Evolutionary conservation across 495 filamentous ascomycete species (phyloP), one percentile per base, ranked within the genome.

Genomic region (Penicillium antarcticum): DNA sequence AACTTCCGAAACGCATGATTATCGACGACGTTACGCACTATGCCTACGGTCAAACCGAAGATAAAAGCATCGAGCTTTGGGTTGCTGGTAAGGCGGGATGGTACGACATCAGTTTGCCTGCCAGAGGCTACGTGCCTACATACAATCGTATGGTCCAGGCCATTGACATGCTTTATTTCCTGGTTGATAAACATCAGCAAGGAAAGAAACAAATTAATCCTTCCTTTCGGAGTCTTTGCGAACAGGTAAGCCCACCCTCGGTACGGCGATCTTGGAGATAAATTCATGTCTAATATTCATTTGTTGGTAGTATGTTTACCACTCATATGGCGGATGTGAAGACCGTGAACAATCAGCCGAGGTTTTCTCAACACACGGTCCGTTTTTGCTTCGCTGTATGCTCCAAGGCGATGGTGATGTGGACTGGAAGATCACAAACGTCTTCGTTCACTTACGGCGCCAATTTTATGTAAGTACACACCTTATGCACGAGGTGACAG

Each of bases 21-120:
- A 79, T 92, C 40, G 68, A 74, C 32, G 72, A 80, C 40, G 83
- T 88, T 0, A 74, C 73, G 8, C 71, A 77, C 8, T 95, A 84
- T 68, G 84, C 89, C 0, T 87, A 89, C 60, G 87, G 86, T 16
- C 78, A 86, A 42, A 80, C 77, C 42, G 75, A 76, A 10, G 77
- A 84, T 56, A 76, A 80, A 6, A 77, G 75, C 17, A 73, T 84
- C 32, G 76, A 80, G 31, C 67, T 92, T 41, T 95, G 89, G 89
- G 87, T 87, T 26, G 80, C 82, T 31, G 89, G 89, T 41, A 68
- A 75, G 51, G 81, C 86, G n/a, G 89, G 88, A 48, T 92, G 88
- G 88, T 92, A 83, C 67, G 79, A 85, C 62, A 80, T 94, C 21
- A 49, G 40, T 34, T 67, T 72, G 18, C 85, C 89, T 1, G 75